phyloP scores from a whole-genome alignment of 176 grass and related monocot genomes.

The Lolium perenne region DNA sequence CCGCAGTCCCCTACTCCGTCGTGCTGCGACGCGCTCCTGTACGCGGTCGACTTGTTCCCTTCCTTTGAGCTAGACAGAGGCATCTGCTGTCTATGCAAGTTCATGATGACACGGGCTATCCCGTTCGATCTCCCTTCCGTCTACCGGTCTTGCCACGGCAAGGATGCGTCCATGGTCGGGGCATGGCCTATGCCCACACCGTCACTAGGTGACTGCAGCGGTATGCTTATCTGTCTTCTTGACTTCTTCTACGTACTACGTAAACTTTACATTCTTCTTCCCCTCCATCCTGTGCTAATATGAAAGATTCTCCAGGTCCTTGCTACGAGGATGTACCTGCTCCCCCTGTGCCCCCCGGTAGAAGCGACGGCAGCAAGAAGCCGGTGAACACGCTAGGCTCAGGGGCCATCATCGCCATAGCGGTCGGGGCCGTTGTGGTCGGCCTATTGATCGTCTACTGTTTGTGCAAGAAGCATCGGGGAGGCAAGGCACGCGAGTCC shows the following conservation, averaged over 20 bases:
- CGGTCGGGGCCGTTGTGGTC: background rate
- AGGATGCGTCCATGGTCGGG: background rate
- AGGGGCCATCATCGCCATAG: background rate
- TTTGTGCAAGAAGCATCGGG: background rate
- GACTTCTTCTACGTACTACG: no score
- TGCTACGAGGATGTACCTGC: background rate
- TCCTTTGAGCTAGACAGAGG: background rate
- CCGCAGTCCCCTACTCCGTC: background rate
- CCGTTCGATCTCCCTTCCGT: background rate
- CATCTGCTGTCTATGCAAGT: background rate
- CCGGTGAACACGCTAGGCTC: background rate
- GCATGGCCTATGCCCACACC: background rate
- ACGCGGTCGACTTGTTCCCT: background rate
- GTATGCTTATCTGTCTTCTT: background rate
- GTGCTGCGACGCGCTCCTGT: background rate
- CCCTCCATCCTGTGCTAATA: background rate
- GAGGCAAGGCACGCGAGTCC: background rate
- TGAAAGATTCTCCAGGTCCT: no score
- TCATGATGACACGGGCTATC: background rate
- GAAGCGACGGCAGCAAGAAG: background rate
- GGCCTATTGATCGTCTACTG: background rate
- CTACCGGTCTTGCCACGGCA: background rate
- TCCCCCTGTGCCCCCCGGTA: background rate
- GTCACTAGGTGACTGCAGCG: background rate
- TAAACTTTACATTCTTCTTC: background rate